phyloP scores from a whole-genome alignment of 2,329 filamentous ascomycete genomes.

The Aureobasidium subglaciale region DNA sequence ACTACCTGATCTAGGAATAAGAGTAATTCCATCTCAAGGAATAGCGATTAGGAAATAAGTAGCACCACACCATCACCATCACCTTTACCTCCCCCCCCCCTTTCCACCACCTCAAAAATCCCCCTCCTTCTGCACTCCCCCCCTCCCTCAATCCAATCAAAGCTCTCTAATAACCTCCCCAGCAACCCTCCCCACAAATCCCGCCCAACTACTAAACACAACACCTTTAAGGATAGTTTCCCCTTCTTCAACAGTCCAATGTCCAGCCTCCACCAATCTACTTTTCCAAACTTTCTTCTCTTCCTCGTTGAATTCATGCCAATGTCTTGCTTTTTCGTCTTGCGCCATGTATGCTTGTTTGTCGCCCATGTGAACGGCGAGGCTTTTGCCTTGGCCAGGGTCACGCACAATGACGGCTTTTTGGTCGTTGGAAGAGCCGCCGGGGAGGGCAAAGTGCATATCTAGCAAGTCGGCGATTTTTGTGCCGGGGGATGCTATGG shows the following conservation, averaged over 20 bases:
- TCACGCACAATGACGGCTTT: conserved; percentile 37
- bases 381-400: conserved; percentile 27
- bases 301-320: conserved; percentile 61
- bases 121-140: too few relatives aligned
- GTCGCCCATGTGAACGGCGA: conserved; percentile 28
- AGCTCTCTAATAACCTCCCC: conserved; percentile 26
- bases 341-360: conserved; percentile 37
- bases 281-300: conserved; percentile 64
- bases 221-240: conserved; percentile 70
- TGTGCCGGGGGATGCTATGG: neutral
- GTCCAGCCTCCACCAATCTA: conserved; percentile 60
- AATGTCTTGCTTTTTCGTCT: conserved; percentile 50
- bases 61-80: too few relatives aligned
- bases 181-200: conserved; percentile 46
- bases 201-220: conserved; percentile 67
- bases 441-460: conserved; percentile 14
- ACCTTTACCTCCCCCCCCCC: too few relatives aligned
- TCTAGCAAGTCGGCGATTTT: conserved; percentile 20
- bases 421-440: conserved; percentile 12
- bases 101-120: too few relatives aligned
- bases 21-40: too few relatives aligned
- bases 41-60: too few relatives aligned
- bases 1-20: too few relatives aligned
- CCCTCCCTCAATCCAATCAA: too few relatives aligned
- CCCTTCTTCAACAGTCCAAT: conserved; percentile 74